These are phyloP conservation scores for Boletus barrowsii DNA, from an alignment of 768 basidiomycete genomes.

Conservation along the genomic window DNA sequence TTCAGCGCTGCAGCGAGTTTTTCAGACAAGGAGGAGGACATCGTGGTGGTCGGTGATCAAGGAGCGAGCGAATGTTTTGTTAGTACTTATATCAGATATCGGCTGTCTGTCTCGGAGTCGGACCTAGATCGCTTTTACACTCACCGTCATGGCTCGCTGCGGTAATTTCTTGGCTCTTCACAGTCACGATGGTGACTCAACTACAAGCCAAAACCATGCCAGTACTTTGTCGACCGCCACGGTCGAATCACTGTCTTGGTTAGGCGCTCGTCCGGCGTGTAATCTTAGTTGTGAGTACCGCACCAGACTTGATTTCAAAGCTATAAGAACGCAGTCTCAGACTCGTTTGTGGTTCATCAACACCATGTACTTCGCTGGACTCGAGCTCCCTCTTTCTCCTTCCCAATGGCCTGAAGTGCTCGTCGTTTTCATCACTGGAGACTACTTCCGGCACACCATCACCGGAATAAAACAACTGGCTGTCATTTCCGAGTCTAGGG, in stretches of 20 bases:
- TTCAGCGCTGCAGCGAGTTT: conserved; percentile 52
- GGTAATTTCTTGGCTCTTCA: too few species aligned
- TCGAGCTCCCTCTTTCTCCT: conserved; percentile 2
- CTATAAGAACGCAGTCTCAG: too few species aligned
- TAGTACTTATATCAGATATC: too few species aligned
- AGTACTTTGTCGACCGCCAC: too few species aligned
- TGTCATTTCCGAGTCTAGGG: conserved; percentile 4
- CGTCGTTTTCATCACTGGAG: conserved; percentile 12
- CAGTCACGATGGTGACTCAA: too few species aligned
- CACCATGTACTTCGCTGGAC: conserved; percentile 15
- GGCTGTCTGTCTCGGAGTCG: not conserved
- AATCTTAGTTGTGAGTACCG: conserved; percentile 1
- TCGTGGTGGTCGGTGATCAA: conserved; percentile 5
- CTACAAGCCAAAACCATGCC: too few species aligned
- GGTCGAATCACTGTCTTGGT: too few species aligned
- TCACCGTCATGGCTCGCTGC: too few species aligned
- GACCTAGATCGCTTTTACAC: not conserved
- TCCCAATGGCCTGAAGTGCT: conserved; percentile 13
- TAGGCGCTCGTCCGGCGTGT: too few species aligned
- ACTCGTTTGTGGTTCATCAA: too few species aligned
- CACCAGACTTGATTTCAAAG: not conserved
- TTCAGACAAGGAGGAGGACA: conserved; percentile 25
- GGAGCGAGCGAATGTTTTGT: too few species aligned
- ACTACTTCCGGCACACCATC: conserved; percentile 1
- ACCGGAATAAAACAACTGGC: not conserved